These are phyloP conservation scores for Spathaspora girioi DNA, from an alignment of 805 yeast genomes.

Conservation along the genomic window DNA sequence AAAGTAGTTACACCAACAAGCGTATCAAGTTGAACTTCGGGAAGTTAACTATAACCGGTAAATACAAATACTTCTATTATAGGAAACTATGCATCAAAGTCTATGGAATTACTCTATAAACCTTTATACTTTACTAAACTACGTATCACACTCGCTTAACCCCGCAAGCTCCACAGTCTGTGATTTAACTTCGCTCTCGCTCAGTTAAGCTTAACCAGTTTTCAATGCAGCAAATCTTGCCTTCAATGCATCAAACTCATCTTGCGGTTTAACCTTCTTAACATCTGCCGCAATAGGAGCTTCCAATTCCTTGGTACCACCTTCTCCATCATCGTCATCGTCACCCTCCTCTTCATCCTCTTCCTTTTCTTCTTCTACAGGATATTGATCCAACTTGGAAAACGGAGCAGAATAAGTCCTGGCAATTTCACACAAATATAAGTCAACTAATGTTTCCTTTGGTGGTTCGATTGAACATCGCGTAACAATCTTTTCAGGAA, in stretches of 20 bases:
- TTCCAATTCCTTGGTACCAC: slow-evolving; percentile 14
- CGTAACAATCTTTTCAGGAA: slow-evolving; percentile 64
- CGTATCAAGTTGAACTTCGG: too few relatives aligned
- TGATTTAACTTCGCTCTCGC: too few relatives aligned
- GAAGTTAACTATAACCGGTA: too few relatives aligned
- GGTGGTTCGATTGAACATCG: slow-evolving; percentile 72
- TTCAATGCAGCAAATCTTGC: slow-evolving; percentile 77
- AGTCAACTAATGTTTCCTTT: slow-evolving; percentile 53
- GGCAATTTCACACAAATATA: slow-evolving; percentile 79
- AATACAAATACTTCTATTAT: too few relatives aligned
- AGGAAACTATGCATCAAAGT: too few relatives aligned
- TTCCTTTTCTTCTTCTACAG: slow-evolving; percentile 14
- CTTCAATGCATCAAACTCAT: slow-evolving; percentile 62
- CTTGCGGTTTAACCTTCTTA: slow-evolving; percentile 26
- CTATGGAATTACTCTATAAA: too few relatives aligned
- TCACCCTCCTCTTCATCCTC: slow-evolving; percentile 22
- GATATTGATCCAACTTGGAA: slow-evolving; percentile 43
- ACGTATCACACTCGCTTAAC: too few relatives aligned
- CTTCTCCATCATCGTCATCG: slow-evolving; percentile 22
- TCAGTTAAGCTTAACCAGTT: slow-evolving; percentile 1
- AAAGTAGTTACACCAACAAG: background rate
- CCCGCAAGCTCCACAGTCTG: too few relatives aligned
- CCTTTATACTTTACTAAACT: too few relatives aligned
- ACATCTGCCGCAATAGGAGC: slow-evolving; percentile 31
- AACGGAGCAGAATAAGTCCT: slow-evolving; percentile 73